These are phyloP conservation scores for Apophysomyces trapeziformis DNA, from an alignment of 371 early-diverging fungal species.

Conservation along the genomic window DNA sequence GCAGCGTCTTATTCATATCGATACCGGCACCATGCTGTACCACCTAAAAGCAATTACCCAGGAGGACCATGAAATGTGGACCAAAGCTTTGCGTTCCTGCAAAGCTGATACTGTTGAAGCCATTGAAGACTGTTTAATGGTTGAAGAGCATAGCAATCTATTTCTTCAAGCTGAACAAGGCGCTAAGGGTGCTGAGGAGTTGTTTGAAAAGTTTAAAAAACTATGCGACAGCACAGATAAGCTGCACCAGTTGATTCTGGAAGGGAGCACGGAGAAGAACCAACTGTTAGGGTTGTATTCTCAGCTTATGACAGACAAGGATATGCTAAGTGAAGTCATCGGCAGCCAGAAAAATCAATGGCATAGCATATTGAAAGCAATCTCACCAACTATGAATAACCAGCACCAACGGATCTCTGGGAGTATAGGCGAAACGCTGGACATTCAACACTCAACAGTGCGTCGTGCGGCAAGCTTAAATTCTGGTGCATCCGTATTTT, in stretches of 20 bases:
- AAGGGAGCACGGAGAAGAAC: background rate
- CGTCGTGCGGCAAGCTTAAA: background rate
- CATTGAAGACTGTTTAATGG: background rate
- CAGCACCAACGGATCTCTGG: background rate
- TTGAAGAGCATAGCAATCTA: constrained; percentile 2
- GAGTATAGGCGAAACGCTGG: background rate
- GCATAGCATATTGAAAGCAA: background rate
- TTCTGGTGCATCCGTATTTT: constrained; percentile 17
- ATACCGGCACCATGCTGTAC: constrained; percentile 78
- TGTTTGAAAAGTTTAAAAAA: background rate
- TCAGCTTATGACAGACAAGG: background rate
- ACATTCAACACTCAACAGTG: background rate
- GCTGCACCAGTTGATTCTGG: background rate
- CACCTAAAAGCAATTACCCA: constrained; percentile 74
- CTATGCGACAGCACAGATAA: background rate
- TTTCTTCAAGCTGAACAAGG: background rate
- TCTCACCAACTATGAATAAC: background rate
- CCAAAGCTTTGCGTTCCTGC: constrained; percentile 39
- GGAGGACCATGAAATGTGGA: constrained; percentile 76
- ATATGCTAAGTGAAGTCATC: background rate
- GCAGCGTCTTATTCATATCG: constrained; percentile 80
- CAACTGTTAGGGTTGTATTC: background rate
- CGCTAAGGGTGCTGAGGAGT: background rate
- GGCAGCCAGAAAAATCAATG: background rate
- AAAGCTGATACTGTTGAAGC: background rate